A percentile compares a stretch with the other conserved stretches of the same genome.
Evolutionary conservation across 2,329 filamentous ascomycete species (phyloP).

Genomic region (Botryotinia narcissicola): DNA sequence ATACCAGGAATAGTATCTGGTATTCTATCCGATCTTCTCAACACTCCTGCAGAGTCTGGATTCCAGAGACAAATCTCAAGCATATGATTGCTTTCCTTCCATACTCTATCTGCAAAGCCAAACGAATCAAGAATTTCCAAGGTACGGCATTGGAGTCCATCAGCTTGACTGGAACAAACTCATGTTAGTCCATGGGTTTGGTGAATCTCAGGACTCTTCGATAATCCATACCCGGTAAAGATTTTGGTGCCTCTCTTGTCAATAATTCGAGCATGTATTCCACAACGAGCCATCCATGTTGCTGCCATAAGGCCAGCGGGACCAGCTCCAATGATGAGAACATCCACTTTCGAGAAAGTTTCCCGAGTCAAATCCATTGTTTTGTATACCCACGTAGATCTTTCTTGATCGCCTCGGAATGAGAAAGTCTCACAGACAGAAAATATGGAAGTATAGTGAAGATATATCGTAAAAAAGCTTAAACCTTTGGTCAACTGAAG

Average conservation of each 20-base stretch:
- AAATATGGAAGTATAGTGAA: neutral
- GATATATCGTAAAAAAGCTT: neutral
- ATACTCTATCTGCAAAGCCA: slow-evolving; percentile 60
- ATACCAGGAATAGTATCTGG: slow-evolving; percentile 61
- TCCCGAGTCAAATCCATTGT: neutral
- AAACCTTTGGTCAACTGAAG: neutral
- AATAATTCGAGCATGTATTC: slow-evolving; percentile 49
- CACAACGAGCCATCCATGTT: slow-evolving; percentile 49
- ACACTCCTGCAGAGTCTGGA: slow-evolving; percentile 55
- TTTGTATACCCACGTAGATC: neutral
- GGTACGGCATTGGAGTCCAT: slow-evolving; percentile 59
- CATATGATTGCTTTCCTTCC: slow-evolving; percentile 67
- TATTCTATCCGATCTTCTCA: slow-evolving; percentile 59
- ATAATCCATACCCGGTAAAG: slow-evolving; percentile 25
- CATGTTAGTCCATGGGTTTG: neutral
- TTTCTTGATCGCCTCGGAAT: neutral
- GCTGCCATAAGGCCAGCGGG: slow-evolving; percentile 50
- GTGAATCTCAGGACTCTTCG: neutral
- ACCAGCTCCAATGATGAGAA: slow-evolving; percentile 51
- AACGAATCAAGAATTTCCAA: slow-evolving; percentile 72
- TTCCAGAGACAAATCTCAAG: slow-evolving; percentile 65
- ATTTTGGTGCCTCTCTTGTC: slow-evolving; percentile 44
- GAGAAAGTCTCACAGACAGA: neutral
- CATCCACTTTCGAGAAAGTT: slow-evolving; percentile 40
- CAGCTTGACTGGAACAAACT: slow-evolving; percentile 52